Evolutionary conservation across 371 early-diverging fungal species (phyloP), one percentile per base, ranked within the genome.

Genomic region (Syncephalis fuscata): DNA sequence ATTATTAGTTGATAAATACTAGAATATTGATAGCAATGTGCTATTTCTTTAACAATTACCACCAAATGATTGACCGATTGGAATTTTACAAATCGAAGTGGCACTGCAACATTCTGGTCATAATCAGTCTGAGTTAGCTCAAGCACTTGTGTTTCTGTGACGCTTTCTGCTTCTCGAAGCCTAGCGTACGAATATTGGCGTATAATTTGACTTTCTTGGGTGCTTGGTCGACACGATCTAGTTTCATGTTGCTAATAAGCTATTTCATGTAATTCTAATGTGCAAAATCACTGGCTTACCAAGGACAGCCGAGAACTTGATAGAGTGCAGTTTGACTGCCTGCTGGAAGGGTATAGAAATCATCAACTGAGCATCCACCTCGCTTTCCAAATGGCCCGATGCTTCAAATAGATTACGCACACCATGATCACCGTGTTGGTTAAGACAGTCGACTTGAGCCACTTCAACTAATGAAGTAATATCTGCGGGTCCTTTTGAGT

Each of bases 341-440:
- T 92, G 91, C 55, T 80, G 85, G 61, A 94, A 94, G 5, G 82
- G 76, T 46, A 92, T 65, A 27, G 72, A 73, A 44, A 94, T 71
- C 39, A 94, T 77, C 17, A 94, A 62, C 60, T 94, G 95, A 68
- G 90, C 95, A 59, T 92, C 95, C 1, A 81, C 84, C 62, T 92
- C 95, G 63, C 82, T 82, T 59, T 90, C 83, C 37, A 94, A 59
- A 39, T 61, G 74, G 3, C 67, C 56, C 5, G 67, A 75, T 26
- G 74, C 71, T 20, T 75, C 70, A 60, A 92, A 86, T 19, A 87
- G 69, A 46, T 80, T 83, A 26, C 71, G 67, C 48, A 89, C 70
- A 16, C 73, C 73, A 54, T 83, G 73, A 23, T 78, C 73, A 49
- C 70, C 73, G 50, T 76, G 68, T 55, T 88, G 80, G 68, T 94